These are phyloP conservation scores for Lizonia empirigonia DNA, from an alignment of 2,329 filamentous ascomycete genomes.

Conservation along the genomic window DNA sequence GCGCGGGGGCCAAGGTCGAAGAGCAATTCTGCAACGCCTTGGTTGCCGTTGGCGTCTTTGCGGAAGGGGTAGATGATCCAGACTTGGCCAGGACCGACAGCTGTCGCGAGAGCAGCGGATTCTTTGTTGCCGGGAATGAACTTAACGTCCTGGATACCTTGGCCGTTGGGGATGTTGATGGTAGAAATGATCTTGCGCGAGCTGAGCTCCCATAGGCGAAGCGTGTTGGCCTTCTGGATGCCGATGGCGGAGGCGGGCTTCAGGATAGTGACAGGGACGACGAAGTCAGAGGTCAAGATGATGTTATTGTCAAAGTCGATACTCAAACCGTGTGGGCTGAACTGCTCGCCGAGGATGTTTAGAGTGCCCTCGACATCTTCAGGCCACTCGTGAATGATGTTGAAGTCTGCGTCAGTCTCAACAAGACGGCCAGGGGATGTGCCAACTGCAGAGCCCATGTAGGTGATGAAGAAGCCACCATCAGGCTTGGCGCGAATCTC, in stretches of 20 bases:
- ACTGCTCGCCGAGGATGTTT: conserved; percentile 65
- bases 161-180: conserved; percentile 64
- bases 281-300: conserved; percentile 67
- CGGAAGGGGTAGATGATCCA: conserved; percentile 70
- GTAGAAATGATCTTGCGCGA: conserved; percentile 63
- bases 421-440: conserved; percentile 65
- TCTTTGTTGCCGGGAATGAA: conserved; percentile 67
- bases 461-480: conserved; percentile 66
- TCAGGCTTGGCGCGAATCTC: conserved; percentile 69
- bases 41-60: conserved; percentile 59
- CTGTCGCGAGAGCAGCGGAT: conserved; percentile 63
- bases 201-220: conserved; percentile 64
- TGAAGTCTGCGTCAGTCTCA: conserved; percentile 63
- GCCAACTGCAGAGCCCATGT: conserved; percentile 65
- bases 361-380: conserved; percentile 60
- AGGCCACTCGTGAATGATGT: conserved; percentile 68
- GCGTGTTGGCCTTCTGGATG: conserved; percentile 61
- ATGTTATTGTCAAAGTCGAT: conserved; percentile 64
- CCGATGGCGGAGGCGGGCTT: conserved; percentile 60
- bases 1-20: conserved; percentile 64
- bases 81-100: conserved; percentile 64
- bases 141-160: conserved; percentile 68
- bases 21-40: conserved; percentile 64
- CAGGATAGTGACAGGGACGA: conserved; percentile 65
- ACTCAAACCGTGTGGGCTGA: conserved; percentile 65